A percentile compares a stretch with the other conserved stretches of the same genome.
Conservation (phyloP, 2,329 filamentous ascomycete species). For the Pseudogymnoascus verrucosus region DNA sequence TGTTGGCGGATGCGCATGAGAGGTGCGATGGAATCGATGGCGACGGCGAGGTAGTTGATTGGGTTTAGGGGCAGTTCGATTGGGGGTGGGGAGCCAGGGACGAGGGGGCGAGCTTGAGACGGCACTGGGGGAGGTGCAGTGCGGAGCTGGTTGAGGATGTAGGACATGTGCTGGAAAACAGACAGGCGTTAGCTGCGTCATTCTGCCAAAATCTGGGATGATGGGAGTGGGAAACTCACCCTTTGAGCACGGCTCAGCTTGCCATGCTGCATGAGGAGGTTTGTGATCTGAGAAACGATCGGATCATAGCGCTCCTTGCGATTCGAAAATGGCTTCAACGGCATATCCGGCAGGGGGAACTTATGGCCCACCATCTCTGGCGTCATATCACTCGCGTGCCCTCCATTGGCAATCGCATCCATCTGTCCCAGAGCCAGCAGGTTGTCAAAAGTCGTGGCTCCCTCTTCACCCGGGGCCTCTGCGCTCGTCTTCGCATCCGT, state of each 20-base stretch:
- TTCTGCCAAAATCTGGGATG: neutral
- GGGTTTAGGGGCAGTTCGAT: conserved; percentile 81
- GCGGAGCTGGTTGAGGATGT: conserved; percentile 76
- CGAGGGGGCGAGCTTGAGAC: conserved; percentile 61
- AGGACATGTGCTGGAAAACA: conserved; percentile 63
- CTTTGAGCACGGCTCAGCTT: conserved; percentile 85
- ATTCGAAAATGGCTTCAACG: conserved; percentile 53
- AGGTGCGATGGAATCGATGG: conserved; percentile 87
- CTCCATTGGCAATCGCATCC: conserved; percentile 22
- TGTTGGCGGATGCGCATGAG: conserved; percentile 71
- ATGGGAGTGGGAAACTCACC: conserved; percentile 39
- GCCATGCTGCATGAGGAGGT: conserved; percentile 83
- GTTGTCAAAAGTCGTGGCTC: conserved; percentile 25
- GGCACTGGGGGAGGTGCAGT: conserved; percentile 72
- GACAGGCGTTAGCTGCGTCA: conserved; percentile 4
- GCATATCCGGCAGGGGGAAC: conserved; percentile 63
- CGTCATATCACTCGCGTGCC: conserved; percentile 16
- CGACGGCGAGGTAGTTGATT: conserved; percentile 77
- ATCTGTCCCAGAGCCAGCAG: conserved; percentile 25
- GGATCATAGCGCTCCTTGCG: conserved; percentile 80
- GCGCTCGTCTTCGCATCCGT: conserved; percentile 21
- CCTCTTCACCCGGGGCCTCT: conserved; percentile 21
- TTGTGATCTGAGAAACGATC: conserved; percentile 78
- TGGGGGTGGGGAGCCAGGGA: conserved; percentile 69
- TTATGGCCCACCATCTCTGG: conserved; percentile 38